Conservation (phyloP, 164 flowering plant species). For the Macadamia integrifolia region DNA sequence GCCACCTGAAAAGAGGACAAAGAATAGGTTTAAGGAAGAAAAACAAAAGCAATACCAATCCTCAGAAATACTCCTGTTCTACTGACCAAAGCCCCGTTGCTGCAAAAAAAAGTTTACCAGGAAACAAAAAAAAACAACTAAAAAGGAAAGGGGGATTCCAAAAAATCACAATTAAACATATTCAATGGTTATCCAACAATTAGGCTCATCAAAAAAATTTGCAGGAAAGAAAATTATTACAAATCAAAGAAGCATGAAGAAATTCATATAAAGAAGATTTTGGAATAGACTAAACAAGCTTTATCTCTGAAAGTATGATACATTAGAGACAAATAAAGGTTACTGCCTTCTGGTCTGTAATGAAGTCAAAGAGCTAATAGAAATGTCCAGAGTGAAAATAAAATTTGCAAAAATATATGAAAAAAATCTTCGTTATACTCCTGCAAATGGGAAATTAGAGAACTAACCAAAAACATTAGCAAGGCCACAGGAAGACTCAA, state of each 20-base stretch:
- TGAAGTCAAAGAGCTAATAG: background rate
- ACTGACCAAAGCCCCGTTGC: background rate
- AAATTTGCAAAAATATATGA: background rate
- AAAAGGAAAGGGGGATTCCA: background rate
- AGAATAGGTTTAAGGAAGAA: constrained; percentile 2
- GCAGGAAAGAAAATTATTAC: background rate
- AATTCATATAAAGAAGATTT: too few relatives aligned
- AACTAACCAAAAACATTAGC: background rate
- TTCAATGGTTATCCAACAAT: too few relatives aligned
- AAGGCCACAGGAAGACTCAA: background rate
- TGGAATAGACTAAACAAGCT: too few relatives aligned
- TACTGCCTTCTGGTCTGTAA: too few relatives aligned
- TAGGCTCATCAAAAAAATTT: too few relatives aligned
- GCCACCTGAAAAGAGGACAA: constrained; percentile 37
- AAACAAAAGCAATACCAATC: background rate
- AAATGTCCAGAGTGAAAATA: background rate
- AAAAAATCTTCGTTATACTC: background rate
- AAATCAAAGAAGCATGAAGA: too few relatives aligned
- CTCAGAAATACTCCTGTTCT: background rate
- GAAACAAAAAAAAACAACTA: background rate
- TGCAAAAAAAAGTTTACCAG: background rate
- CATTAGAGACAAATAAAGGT: too few relatives aligned
- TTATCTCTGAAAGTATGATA: too few relatives aligned
- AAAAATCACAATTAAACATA: background rate
- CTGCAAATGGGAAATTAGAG: background rate